phyloP scores from a whole-genome alignment of 176 grass and related monocot species.

The Triticum dicoccoides region DNA sequence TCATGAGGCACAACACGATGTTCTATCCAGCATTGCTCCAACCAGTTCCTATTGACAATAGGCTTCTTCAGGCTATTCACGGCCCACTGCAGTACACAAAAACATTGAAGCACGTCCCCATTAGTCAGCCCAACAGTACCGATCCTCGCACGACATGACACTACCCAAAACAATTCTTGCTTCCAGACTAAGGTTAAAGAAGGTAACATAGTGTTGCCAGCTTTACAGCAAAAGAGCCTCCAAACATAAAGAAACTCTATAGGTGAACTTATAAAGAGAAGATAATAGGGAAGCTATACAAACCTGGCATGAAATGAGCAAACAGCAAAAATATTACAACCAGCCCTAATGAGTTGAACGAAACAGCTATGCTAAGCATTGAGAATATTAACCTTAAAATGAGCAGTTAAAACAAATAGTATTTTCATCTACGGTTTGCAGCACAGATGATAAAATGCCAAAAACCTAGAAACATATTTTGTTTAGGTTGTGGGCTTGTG shows the following conservation, averaged over 20 bases:
- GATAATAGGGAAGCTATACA: constrained; percentile 10
- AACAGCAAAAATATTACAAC: neutral
- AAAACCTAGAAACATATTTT: neutral
- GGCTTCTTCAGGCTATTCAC: constrained; percentile 85
- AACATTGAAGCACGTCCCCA: constrained; percentile 7
- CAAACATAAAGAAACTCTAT: neutral
- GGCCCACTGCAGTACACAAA: constrained; percentile 70
- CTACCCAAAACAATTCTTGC: neutral
- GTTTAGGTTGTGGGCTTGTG: constrained; percentile 16
- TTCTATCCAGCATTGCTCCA: constrained; percentile 87
- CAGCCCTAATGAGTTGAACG: constrained; percentile 5
- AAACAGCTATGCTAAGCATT: constrained; percentile 1
- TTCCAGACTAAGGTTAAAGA: constrained; percentile 4
- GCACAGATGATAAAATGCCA: neutral
- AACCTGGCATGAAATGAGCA: neutral
- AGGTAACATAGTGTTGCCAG: neutral
- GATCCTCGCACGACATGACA: neutral
- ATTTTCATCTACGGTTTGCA: constrained; percentile 13
- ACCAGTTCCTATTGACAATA: constrained; percentile 65
- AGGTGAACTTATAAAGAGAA: neutral
- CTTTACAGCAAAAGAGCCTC: constrained; percentile 1
- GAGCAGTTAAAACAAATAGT: constrained; percentile 10
- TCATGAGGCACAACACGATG: constrained; percentile 95
- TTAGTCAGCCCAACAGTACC: constrained; percentile 29
- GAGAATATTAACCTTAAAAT: neutral